Evolutionary conservation across 495 filamentous ascomycete genomes (phyloP), one percentile per base, ranked within the genome.

Genomic region (Lasiosphaeriaceae sp.): DNA sequence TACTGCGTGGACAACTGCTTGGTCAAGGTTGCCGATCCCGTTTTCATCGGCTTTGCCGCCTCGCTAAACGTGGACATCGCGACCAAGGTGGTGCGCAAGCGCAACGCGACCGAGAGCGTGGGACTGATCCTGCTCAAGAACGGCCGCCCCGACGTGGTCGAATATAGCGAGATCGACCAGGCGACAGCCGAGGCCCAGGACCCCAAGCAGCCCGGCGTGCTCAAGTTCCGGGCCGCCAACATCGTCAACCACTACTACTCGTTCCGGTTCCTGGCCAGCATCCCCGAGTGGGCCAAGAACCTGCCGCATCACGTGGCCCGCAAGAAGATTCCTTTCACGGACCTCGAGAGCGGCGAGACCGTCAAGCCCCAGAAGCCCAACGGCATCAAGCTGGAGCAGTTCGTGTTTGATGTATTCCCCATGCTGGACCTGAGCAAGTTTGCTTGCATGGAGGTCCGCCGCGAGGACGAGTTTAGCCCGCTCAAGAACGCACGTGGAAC

Each of bases 171-270:
- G 73, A 97, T 99, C 63, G 90, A 96, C 79, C 73, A 85, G 56
- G 85, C 82, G 47, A 90, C 88, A 2, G 87, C 93, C 35, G 92
- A 96, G 68, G 92, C 92, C 61, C 84, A 87, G 69, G 94, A 99
- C 69, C 79, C 88, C 52, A 88, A 90, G 70, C 86, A 97, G 65
- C 79, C 81, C 1, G 84, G 84, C 45, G 77, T 97, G 51, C 83
- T 99, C 67, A 96, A 90, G 75, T 97, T 96, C 86, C 86, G 94
- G 44, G 93, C 94, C 50, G 94, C 92, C 60, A 99, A 99, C 76
- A 99, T 99, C 58, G 94, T 99, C 75, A 99, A 99, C 81, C 94
- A 99, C 80, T 99, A 97, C 82, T 99, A 99, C 79, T 92, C 88
- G 34, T 95, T 91, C 80, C 77, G 83, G 55, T 99, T 97, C 79